These are phyloP conservation scores for Russula foetens DNA, from an alignment of 768 basidiomycete species.

Conservation along the genomic window DNA sequence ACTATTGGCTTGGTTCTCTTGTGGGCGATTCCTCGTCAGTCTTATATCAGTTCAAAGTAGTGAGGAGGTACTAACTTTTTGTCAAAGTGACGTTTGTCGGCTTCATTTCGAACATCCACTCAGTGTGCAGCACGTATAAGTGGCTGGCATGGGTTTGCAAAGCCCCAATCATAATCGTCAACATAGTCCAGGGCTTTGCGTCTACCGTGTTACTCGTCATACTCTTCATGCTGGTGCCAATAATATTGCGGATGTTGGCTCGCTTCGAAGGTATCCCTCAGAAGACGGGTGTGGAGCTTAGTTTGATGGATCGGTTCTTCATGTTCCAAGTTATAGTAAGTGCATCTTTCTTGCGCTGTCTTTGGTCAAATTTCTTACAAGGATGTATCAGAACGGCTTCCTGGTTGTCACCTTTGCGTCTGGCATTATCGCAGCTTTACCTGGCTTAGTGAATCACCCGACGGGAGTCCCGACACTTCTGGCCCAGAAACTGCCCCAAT, in stretches of 20 bases:
- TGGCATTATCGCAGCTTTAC: conserved; percentile 71
- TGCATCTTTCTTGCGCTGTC: background rate
- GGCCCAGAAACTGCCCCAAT: conserved; percentile 69
- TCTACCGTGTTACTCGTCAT: conserved; percentile 84
- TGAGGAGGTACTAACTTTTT: background rate
- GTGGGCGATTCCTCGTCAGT: conserved; percentile 78
- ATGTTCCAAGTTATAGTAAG: conserved; percentile 86
- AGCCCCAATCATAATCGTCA: conserved; percentile 55
- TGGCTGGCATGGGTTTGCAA: conserved; percentile 86
- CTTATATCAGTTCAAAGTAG: background rate
- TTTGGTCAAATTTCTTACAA: background rate
- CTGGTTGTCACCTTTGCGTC: conserved; percentile 79
- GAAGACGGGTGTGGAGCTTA: conserved; percentile 74
- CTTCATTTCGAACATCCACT: conserved; percentile 70
- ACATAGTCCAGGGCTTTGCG: conserved; percentile 83
- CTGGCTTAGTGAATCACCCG: conserved; percentile 57
- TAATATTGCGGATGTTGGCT: conserved; percentile 71
- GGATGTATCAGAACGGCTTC: conserved; percentile 70
- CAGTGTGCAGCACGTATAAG: conserved; percentile 49
- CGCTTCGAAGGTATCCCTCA: conserved; percentile 88
- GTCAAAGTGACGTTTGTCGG: conserved; percentile 52
- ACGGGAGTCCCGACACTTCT: conserved; percentile 59
- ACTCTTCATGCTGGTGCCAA: conserved; percentile 85
- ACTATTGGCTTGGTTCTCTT: conserved; percentile 78
- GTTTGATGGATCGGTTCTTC: conserved; percentile 88